Evolutionary conservation across 23 red algal species (phyloP), one percentile per base, ranked within the genome.

Genomic region (Chondrus crispus): DNA sequence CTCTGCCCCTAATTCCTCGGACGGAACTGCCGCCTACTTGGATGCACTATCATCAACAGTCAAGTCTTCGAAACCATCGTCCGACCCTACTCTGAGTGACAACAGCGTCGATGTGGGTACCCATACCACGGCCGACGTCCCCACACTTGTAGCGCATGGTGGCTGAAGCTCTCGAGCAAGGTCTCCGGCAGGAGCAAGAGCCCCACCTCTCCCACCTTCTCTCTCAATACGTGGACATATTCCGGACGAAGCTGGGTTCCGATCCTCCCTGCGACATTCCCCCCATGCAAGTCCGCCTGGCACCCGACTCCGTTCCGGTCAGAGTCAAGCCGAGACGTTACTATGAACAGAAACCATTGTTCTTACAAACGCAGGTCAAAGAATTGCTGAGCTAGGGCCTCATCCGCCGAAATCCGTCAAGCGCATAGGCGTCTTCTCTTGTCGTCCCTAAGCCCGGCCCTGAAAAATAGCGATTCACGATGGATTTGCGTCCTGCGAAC

Each of bases 161-260:
- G 18, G 26, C 62, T 3, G 64, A 88, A 37, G 42, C 84, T 11
- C 12, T 29, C 11, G 41, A 16, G 8, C 70, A 88, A 38, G 84
- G 84, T 33, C 30, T 88, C 0, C 48, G 24, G 6, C 35, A 40
- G 5, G 41, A 19, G 24, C 30, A 44, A 0, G 2, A 45, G 7
- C 11, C 36, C 10, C 6, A 35, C 3, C 68, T 88, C 9, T 13
- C n/a, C 9, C 4, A 22, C 50, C 13, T 88, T 28, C 84, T 88
- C 20, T 24, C 0, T 14, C 14, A 74, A 26, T 74, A 72, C 33
- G 6, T 60, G 6, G 84, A 88, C 46, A 16, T 88, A 2, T 88
- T 88, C 47, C 62, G 84, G 8, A 74, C 50, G 16, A 73, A 88
- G 62, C 64, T 88, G 3, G 82, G 64, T 22, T 32, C 37, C 5